Evolutionary conservation across 768 basidiomycete species (phyloP), one percentile per base, ranked within the genome.

Genomic region (Cubamyces lactineus): DNA sequence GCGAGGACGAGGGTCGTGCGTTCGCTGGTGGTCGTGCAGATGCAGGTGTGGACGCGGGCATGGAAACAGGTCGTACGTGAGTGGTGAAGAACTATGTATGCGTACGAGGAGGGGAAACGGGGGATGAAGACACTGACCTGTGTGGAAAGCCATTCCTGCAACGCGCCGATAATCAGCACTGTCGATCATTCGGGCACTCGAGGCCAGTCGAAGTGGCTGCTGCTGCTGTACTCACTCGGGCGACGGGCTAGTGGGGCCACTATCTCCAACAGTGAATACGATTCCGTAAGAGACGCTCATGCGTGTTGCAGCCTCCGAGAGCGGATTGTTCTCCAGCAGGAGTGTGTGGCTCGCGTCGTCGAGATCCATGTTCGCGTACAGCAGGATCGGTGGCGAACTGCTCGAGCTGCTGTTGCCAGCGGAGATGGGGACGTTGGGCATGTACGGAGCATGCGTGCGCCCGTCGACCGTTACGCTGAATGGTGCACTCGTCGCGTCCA

Each of bases 381-480:
- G 43, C 21, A 63, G 42, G 21, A 55, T 57, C 6, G 58, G 26
- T 34, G 5, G 5, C 5, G 34, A 34, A 9, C 48, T 30, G 48
- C 15, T 49, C 28, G 5, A 17, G 9, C 15, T 28, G 53, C 52
- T 56, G 19, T 12, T 7, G 15, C 34, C n/a, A 1, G 57, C 53
- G 24, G 21, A 1, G 24, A 51, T 12, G 19, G 45, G 42, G 15
- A 53, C 59, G 46, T 66, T 66, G 9, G 65, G 61, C 2, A 40
- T n/a, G 19, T 57, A 49, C 9, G 57, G 40, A 1, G 40, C 39
- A 12, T 30, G 24, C 6, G 49, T 52, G 24, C 23, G 28, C 17
- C 57, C 61, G 34, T 66, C 65, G n/a, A 66, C 21, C 38, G 61
- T 49, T 5, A 66, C 61, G 26, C 38, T 60, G 57, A 66, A 49